Evolutionary conservation across 2,329 filamentous ascomycete species (phyloP).

Genomic region (Fusarium equiseti): DNA sequence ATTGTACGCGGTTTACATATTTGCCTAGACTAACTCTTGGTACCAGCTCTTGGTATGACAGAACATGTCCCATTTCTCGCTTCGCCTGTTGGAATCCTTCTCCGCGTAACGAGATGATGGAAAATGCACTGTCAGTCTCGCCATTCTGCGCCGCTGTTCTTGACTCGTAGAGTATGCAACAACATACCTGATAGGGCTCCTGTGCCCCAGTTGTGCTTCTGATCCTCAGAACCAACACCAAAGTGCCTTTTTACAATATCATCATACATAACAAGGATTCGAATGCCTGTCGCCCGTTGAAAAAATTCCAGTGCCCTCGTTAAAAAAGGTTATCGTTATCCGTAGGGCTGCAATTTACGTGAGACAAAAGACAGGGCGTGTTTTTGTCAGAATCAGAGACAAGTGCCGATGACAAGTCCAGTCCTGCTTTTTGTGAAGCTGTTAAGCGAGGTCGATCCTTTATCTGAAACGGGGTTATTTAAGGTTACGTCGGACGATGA

Average conservation of each 20-base stretch:
- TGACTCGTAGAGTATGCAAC: conserved; percentile 7
- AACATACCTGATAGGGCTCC: conserved; percentile 13
- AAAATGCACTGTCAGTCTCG: neutral
- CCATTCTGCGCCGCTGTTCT: neutral
- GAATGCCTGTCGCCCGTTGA: neutral
- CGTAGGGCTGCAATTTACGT: conserved; percentile 29
- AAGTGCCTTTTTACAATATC: neutral
- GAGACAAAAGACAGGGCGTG: neutral
- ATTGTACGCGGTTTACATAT: neutral
- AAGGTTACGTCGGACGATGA: conserved; percentile 28
- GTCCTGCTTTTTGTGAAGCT: conserved; percentile 6
- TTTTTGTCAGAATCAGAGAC: neutral
- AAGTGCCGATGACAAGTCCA: conserved; percentile 28
- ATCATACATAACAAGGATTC: neutral
- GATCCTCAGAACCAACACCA: conserved; percentile 1
- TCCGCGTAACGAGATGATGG: neutral
- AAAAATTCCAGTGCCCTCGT: neutral
- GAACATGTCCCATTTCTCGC: neutral
- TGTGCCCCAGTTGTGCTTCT: conserved; percentile 30
- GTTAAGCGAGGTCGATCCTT: conserved; percentile 31
- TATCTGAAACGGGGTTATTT: conserved; percentile 39
- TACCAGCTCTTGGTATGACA: neutral
- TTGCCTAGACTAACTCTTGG: neutral
- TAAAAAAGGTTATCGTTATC: conserved; percentile 15
- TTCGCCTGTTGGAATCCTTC: neutral